Conservation (phyloP, 768 basidiomycete genomes). For the Suillus hirtellus region DNA sequence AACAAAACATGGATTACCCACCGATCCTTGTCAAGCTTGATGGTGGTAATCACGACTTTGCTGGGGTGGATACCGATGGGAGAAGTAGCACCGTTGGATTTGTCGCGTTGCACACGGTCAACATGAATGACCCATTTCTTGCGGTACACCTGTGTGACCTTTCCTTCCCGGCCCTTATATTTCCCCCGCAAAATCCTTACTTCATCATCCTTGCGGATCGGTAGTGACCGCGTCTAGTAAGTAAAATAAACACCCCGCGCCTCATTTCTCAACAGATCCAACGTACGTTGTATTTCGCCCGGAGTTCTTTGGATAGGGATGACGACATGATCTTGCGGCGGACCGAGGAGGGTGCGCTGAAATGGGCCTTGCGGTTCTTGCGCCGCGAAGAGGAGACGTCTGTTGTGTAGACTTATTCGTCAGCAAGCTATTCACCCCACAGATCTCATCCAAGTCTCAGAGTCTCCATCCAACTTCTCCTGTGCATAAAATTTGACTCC, state of each 20-base stretch:
- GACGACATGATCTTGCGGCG: conserved; percentile 99
- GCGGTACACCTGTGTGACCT: conserved; percentile 96
- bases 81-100: conserved; percentile 92
- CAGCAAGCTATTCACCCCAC: conserved; percentile 29
- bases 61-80: conserved; percentile 96
- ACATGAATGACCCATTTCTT: conserved; percentile 99
- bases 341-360: conserved; percentile 89
- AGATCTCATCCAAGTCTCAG: conserved; percentile 43
- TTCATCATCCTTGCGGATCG: conserved; percentile 98
- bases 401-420: conserved; percentile 36
- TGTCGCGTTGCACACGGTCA: conserved; percentile 96
- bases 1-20: conserved; percentile 27
- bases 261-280: neutral
- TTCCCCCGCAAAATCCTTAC: conserved; percentile 95
- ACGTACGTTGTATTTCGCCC: conserved; percentile 87
- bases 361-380: conserved; percentile 99
- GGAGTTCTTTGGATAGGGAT: conserved; percentile 91
- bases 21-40: conserved; percentile 94
- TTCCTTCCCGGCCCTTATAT: conserved; percentile 99
- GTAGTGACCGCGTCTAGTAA: conserved; percentile 79
- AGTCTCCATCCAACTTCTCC: conserved; percentile 56
- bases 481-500: conserved; percentile 26
- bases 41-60: conserved; percentile 91
- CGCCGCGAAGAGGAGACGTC: conserved; percentile 92
- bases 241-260: neutral